These are phyloP conservation scores for Bruguiera hainesii DNA, from an alignment of 441 rosid species.

Conservation along the genomic window DNA sequence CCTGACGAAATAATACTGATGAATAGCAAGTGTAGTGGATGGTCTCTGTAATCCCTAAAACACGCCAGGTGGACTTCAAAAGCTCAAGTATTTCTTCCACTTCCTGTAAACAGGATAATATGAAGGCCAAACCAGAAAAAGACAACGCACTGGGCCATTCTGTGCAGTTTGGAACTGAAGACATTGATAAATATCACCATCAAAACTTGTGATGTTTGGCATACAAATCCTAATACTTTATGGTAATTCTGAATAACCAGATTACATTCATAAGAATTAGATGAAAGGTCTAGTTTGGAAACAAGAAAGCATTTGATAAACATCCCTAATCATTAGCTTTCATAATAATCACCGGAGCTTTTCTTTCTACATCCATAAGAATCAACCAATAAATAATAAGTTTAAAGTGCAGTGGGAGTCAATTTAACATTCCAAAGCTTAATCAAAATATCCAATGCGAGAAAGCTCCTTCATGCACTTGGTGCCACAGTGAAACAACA, in stretches of 20 bases:
- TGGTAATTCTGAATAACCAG: no score
- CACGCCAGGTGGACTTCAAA: conserved; percentile 93
- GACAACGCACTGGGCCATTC: conserved; percentile 1
- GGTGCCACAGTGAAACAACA: conserved; percentile 3
- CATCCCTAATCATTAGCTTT: neutral
- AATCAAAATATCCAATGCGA: no score
- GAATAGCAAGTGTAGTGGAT: conserved; percentile 92
- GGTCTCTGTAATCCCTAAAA: conserved; percentile 94
- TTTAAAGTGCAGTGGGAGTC: no score
- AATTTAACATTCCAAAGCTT: no score
- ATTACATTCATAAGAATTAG: no score
- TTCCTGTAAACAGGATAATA: conserved; percentile 49
- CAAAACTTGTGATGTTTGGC: no score
- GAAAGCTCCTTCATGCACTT: no score
- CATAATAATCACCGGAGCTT: neutral
- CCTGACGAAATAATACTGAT: conserved; percentile 97
- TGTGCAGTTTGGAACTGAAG: neutral
- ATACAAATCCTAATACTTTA: no score
- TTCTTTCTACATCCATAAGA: no score
- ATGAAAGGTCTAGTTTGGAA: no score
- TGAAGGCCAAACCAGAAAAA: neutral
- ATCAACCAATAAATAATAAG: no score
- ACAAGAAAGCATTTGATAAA: neutral
- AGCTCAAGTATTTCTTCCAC: conserved; percentile 99
- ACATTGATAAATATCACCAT: no score